Base-by-base conservation (phyloP, 371 early-diverging fungal species). In the Mortierella sp. region DNA sequence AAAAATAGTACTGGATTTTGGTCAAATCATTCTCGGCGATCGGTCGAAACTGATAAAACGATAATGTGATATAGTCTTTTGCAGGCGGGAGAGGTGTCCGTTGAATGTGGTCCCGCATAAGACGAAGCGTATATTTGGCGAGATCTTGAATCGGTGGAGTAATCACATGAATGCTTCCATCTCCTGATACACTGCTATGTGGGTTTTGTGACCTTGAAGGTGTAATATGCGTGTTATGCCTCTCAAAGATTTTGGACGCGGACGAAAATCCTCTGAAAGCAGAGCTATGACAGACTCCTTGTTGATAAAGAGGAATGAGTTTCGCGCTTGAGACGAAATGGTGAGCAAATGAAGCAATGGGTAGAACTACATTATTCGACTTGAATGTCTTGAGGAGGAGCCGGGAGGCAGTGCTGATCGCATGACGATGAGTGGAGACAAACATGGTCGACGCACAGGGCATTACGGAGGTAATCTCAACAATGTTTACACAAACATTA, bases 41-140 rank as follows among this genome's bases (percentile, higher is more conserved):
- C 0, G 75, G 70, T 22, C 88, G 84, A 66, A 93, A 93, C 56
- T 90, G 88, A 78, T 94, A 94, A 74, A 93, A 93, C 23, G 94
- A 92, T 13, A 92, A 69, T 0, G 93, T 94, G 26, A 84, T 75
- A 73, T 86, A 93, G 19, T 86, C 86, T 66, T 84, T 83, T 19
- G 86, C 53, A 3, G 82, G 73, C 7, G 76, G 64, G 22, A 40
- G 68, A 31, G 85, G 87, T 9, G 74, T 67, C 13, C 61, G 58
- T 29, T 79, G 80, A 42, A 69, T 42, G 31, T 64, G 28, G 26
- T 79, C 64, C 12, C 80, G 55, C 80, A 79, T 73, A 5, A 79
- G 63, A 26, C 66, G 66, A 12, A 31, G 56, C 3, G 62, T 73
- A 22, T 51, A 47, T 19, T 74, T 73, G 22, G 19, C n/a, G 1